Conservation (phyloP, 148 eudicot species). For the Camellia lanceoleosa region DNA sequence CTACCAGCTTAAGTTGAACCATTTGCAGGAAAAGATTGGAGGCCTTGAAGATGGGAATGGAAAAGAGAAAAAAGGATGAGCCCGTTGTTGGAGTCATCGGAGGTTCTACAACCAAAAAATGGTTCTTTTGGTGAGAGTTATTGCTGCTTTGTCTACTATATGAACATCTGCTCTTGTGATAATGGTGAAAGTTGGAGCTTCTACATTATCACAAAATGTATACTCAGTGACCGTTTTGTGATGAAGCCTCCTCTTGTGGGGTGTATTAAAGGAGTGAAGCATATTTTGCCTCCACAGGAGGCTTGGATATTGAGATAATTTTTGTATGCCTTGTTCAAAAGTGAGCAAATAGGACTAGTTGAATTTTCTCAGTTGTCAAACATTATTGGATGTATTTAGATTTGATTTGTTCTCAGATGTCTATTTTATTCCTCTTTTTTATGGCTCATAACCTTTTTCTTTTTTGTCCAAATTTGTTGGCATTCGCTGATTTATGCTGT, state of each 20-base stretch:
- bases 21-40: slow-evolving; percentile 69
- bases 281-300: neutral
- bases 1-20: slow-evolving; percentile 3
- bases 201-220: neutral
- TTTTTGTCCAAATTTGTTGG: too few relatives aligned
- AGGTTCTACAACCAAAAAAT: slow-evolving; percentile 45
- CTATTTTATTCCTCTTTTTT: too few relatives aligned
- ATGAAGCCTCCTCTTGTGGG: neutral
- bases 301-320: neutral
- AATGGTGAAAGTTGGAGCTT: neutral
- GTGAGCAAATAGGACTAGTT: neutral
- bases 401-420: too few relatives aligned
- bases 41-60: slow-evolving; percentile 75
- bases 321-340: neutral
- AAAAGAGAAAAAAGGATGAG: slow-evolving; percentile 55
- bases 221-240: neutral
- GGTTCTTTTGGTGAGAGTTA: slow-evolving; percentile 61
- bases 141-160: neutral
- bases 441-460: too few relatives aligned
- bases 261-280: neutral
- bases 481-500: too few relatives aligned
- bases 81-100: slow-evolving; percentile 10
- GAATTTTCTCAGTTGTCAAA: too few relatives aligned
- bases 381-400: too few relatives aligned
- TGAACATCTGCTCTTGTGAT: neutral